Base-by-base conservation (phyloP, 345 rosid species). In the Psidium guajava region DNA sequence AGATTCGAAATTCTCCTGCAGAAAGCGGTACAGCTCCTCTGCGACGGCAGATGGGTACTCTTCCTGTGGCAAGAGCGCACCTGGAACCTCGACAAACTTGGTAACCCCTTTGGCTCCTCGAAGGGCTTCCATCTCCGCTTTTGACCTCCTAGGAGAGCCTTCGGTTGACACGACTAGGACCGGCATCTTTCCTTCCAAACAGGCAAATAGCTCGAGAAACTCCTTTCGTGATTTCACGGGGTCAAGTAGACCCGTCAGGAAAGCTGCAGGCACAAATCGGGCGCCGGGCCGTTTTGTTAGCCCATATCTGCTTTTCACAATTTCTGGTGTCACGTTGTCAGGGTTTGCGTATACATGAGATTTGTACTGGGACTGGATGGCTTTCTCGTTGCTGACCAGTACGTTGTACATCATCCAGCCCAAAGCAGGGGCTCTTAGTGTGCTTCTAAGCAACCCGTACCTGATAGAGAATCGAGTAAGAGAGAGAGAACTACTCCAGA, bases 371-470 rank as follows among this genome's bases (percentile, higher is more conserved):
- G 98, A 96, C 83, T 93, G 90, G 61, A 96, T 95, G 59, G 97
- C 91, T 86, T 95, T 95, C 92, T 94, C 95, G 44, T 94, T 95
- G 97, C 98, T 95, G 73, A 97, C 98, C 32, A 96, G 94, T 94
- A 95, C 91, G 89, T 94, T 97, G 90, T 95, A 95, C 94, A 94
- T 88, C 95, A 97, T 94, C 97, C 98, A 94, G 27, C 99, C 98
- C 10, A 95, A 91, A 40, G 90, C 98, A 24, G 98, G 99, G 50
- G 97, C 92, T 88, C 95, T 91, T 88, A 97, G 86, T 73, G 98
- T 93, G 89, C 95, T 97, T 87, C 98, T 93, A 44, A 94, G 93
- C 83, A 96, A 52, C 57, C 95, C 95, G 22, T 96, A 96, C 90
- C 98, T 96, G 89, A 85, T 84, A 83, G 73, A 42, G 25, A 42